phyloP scores from a whole-genome alignment of 139 green algal species.

The Ostreobium quekettii region DNA sequence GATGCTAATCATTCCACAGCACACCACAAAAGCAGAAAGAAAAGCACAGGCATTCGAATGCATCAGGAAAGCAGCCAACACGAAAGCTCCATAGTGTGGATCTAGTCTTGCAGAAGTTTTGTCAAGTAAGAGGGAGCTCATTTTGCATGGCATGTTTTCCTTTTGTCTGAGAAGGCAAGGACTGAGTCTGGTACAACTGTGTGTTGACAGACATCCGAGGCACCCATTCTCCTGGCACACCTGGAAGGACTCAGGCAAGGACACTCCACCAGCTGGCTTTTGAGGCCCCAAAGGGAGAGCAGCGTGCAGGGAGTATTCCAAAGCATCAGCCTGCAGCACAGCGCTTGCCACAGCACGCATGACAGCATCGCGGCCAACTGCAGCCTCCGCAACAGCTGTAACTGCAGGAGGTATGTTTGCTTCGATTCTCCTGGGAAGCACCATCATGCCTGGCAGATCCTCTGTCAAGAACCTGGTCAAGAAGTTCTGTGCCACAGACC shows the following conservation, averaged over 20 bases:
- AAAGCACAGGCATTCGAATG: too few species aligned
- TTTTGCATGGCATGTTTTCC: too few species aligned
- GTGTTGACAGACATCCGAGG: too few species aligned
- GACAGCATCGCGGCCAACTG: constrained; percentile 82
- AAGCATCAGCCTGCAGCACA: constrained; percentile 58
- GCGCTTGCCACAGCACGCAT: constrained; percentile 67
- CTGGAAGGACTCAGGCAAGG: constrained; percentile 73
- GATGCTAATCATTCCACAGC: too few species aligned
- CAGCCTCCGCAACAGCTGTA: constrained; percentile 80
- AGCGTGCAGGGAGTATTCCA: constrained; percentile 72
- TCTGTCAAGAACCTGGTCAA: constrained; percentile 83
- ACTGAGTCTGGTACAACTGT: too few species aligned
- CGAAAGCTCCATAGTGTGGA: too few species aligned
- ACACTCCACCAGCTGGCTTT: constrained; percentile 67
- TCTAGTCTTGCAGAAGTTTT: too few species aligned
- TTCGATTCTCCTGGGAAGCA: constrained; percentile 79
- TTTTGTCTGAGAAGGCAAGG: too few species aligned
- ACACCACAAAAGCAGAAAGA: too few species aligned
- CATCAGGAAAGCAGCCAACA: too few species aligned
- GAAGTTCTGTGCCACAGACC: constrained; percentile 54
- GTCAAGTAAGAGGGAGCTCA: too few species aligned
- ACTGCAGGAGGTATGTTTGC: constrained; percentile 84
- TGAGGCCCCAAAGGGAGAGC: constrained; percentile 79
- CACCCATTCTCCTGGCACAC: too few species aligned
- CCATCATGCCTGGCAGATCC: constrained; percentile 88